phyloP scores from a whole-genome alignment of 345 rosid genomes.

The Aquilaria yunnanensis region DNA sequence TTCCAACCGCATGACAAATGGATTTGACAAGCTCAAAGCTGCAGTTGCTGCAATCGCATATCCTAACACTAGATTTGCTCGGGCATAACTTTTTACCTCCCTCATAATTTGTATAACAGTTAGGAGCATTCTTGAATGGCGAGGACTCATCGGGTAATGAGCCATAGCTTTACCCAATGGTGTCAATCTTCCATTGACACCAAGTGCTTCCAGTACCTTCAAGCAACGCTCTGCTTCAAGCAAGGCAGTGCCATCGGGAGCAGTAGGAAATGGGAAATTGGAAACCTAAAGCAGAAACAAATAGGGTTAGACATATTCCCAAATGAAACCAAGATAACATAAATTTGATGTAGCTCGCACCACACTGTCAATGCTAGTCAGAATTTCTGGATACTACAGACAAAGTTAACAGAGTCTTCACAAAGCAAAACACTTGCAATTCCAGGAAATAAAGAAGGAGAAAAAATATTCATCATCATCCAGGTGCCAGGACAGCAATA shows the following conservation, averaged over 20 bases:
- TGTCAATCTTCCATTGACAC: slow-evolving; percentile 53
- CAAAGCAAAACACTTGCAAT: too few species aligned
- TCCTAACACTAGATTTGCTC: slow-evolving; percentile 61
- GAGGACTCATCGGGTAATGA: slow-evolving; percentile 84
- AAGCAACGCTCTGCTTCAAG: slow-evolving; percentile 65
- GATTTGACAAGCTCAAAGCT: slow-evolving; percentile 69
- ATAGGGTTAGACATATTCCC: neutral
- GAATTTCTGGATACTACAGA: neutral
- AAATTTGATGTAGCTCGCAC: neutral
- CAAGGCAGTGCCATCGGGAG: slow-evolving; percentile 59
- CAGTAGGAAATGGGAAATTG: slow-evolving; percentile 93
- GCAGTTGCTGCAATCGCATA: slow-evolving; percentile 81
- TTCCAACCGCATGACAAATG: slow-evolving; percentile 56
- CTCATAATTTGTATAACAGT: slow-evolving; percentile 57
- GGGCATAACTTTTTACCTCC: slow-evolving; percentile 28
- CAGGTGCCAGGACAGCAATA: too few species aligned
- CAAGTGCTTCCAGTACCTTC: slow-evolving; percentile 75
- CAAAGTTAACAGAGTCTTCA: neutral
- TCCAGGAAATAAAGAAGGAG: too few species aligned
- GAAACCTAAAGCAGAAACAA: slow-evolving; percentile 42
- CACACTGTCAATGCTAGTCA: neutral
- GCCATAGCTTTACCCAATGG: slow-evolving; percentile 84
- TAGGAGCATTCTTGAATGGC: slow-evolving; percentile 89
- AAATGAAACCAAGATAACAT: neutral
- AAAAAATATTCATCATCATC: too few species aligned